Evolutionary conservation across 139 green algal species (phyloP), one percentile per base, ranked within the genome.

Genomic region (Auxenochlorella pyrenoidosa): DNA sequence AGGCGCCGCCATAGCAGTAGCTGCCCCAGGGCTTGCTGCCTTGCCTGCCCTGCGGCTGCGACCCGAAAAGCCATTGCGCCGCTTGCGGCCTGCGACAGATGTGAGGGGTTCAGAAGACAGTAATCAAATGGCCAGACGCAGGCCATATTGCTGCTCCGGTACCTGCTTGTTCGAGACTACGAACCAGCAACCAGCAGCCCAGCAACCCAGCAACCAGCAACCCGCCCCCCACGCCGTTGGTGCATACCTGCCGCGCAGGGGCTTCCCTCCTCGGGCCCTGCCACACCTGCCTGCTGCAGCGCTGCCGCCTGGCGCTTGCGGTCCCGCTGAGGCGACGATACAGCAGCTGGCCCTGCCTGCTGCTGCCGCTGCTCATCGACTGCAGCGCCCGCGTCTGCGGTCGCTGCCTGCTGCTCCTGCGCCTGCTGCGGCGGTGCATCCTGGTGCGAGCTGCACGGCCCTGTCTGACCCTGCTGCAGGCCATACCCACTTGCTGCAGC

Each of bases 41-140:
- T 26, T 19, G 38, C 73, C 73, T 8, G 43, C 22, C 24, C 73
- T 40, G 40, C 40, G 28, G 40, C 73, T 30, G 1, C 82, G 82
- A 19, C 68, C 68, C 2, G 43, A 79, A n/a, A 32, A 19, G 66
- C 66, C 68, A n/a, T 80, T 86, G 82, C 68, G 82, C 43, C 82
- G 82, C 44, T 86, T 86, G 28, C 82, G 66, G 32, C 82, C 82
- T 86, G 66, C 63, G 77, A 5, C 32, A 73, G 28, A 54, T 5
- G 58, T 8, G 15, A 54, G 10, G 30, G 66, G 41, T 32, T 13
- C 54, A 16, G 66, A 40, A 73, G 32, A 19, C 2, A 71, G 30
- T 8, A 73, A 28, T 36, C 30, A 24, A 40, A 28, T 8, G 41
- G 16, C 66, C 54, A 22, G 54, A 8, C n/a, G n/a, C 16, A 63